phyloP scores from a whole-genome alignment of 768 basidiomycete species.

The Boletus rubescentipes region DNA sequence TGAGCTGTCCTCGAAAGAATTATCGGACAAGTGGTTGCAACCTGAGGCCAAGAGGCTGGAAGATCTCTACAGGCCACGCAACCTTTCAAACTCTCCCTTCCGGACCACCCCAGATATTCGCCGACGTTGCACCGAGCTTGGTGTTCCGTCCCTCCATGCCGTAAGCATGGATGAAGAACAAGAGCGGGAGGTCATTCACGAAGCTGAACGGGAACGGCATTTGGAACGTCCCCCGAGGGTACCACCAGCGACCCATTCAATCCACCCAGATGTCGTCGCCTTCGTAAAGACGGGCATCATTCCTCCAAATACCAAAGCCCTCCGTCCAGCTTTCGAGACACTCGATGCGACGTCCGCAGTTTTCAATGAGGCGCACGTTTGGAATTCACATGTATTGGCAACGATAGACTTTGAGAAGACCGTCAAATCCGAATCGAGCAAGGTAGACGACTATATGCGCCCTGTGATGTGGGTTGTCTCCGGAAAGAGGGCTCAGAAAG shows the following conservation, averaged over 20 bases:
- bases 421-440: neutral
- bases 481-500: neutral
- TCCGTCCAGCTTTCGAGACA: neutral
- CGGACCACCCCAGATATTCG: neutral
- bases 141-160: neutral
- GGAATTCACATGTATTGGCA: constrained; percentile 9
- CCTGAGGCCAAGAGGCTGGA: constrained; percentile 33
- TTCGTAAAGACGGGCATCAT: neutral
- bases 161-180: constrained; percentile 27
- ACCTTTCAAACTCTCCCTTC: neutral
- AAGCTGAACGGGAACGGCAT: constrained; percentile 42
- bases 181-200: constrained; percentile 46
- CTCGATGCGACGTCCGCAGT: neutral
- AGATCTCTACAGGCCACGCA: no score
- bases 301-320: neutral
- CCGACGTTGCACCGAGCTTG: constrained; percentile 1
- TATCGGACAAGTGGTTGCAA: constrained; percentile 37
- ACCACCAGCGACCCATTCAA: constrained; percentile 16
- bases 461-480: no score
- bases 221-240: constrained; percentile 35
- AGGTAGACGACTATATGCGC: neutral
- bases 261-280: neutral
- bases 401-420: constrained; percentile 14
- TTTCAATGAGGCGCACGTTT: constrained; percentile 20
- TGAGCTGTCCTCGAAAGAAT: constrained; percentile 1